Conservation (phyloP, 78 protist species). For the Dictyostelium firmibasis region DNA sequence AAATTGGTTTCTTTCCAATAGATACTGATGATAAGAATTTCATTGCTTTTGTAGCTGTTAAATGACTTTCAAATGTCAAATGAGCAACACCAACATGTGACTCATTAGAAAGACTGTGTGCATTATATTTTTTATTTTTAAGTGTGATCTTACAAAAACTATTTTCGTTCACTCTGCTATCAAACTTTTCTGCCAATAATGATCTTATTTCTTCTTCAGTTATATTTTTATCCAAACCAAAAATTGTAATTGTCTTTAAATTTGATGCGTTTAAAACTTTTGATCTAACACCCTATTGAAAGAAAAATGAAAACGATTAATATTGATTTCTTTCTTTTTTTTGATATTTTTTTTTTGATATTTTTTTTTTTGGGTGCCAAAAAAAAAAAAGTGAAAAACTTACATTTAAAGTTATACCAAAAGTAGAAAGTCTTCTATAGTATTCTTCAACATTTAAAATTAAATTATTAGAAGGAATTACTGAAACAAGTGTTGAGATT, state of each 20-base stretch:
- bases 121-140: neutral
- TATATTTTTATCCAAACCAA: neutral
- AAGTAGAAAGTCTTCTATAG: neutral
- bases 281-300: neutral
- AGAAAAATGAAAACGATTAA: neutral
- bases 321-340: neutral
- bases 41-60: neutral
- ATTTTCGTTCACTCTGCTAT: neutral
- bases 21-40: neutral
- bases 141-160: neutral
- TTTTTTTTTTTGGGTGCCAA: too few relatives aligned
- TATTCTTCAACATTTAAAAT: neutral
- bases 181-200: neutral
- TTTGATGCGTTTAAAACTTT: neutral
- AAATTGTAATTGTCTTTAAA: neutral
- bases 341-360: neutral
- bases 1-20: neutral
- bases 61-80: neutral
- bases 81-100: neutral
- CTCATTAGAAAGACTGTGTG: neutral
- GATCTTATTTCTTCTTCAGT: neutral
- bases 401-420: conserved; percentile 16
- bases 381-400: neutral
- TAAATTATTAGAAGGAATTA: neutral
- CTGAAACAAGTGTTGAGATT: neutral